phyloP scores from a whole-genome alignment of 2,329 filamentous ascomycete species.

The Lasiodiplodia theobromae region DNA sequence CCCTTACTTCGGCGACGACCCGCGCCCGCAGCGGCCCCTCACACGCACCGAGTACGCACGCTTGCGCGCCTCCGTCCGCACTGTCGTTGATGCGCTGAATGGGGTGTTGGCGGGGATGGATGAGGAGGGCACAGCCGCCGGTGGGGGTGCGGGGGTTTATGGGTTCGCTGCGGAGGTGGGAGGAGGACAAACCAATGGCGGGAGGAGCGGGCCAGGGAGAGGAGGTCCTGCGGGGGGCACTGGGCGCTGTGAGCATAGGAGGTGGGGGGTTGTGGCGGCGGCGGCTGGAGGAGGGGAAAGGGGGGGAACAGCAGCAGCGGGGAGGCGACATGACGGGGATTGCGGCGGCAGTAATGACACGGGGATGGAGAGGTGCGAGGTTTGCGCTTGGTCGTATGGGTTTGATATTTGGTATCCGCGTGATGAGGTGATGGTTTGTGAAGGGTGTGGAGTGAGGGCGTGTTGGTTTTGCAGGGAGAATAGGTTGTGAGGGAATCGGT shows the following conservation, averaged over 20 bases:
- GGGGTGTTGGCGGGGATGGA: background rate
- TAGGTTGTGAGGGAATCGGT: background rate
- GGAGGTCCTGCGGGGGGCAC: too few species aligned
- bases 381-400: constrained; percentile 5
- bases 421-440: background rate
- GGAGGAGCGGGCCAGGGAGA: background rate
- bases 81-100: constrained; percentile 4
- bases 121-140: too few species aligned
- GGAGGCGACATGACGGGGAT: background rate
- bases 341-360: background rate
- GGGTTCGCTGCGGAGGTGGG: background rate
- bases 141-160: background rate
- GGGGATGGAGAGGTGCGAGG: background rate
- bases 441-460: background rate
- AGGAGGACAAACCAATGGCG: too few species aligned
- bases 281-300: background rate
- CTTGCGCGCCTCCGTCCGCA: background rate
- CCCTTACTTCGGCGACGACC: background rate
- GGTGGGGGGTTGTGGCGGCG: background rate
- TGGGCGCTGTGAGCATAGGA: background rate
- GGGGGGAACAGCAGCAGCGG: background rate
- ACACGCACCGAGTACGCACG: background rate
- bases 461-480: constrained; percentile 21
- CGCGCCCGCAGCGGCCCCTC: background rate
- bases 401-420: constrained; percentile 18